These are phyloP conservation scores for Amaranthus hypochondriacus DNA, from an alignment of 148 eudicot species.

Conservation along the genomic window DNA sequence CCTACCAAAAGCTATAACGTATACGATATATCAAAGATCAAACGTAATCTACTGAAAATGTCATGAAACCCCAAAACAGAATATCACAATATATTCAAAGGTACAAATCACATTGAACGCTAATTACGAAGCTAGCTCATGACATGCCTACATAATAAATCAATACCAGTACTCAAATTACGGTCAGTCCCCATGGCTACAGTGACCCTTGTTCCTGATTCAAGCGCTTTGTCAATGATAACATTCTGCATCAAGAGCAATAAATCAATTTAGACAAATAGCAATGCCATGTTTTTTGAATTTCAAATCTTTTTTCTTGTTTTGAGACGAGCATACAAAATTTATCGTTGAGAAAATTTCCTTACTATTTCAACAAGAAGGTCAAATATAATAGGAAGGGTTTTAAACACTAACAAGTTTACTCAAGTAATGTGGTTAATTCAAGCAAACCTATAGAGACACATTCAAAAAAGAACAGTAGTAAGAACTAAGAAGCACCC, in stretches of 20 bases:
- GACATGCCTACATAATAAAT: background rate
- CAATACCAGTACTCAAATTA: slow-evolving; percentile 59
- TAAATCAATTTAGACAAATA: slow-evolving; percentile 9
- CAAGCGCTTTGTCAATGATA: slow-evolving; percentile 65
- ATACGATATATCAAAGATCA: background rate
- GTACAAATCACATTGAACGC: background rate
- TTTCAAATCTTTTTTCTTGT: background rate
- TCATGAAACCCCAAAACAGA: background rate
- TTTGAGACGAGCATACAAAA: background rate
- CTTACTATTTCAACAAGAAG: background rate
- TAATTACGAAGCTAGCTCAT: background rate
- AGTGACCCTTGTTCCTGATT: slow-evolving; percentile 80
- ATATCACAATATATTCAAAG: background rate
- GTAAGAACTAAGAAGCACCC: too few species aligned
- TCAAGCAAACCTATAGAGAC: too few species aligned
- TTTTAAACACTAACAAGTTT: background rate
- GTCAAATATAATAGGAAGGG: background rate
- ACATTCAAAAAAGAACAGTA: too few species aligned
- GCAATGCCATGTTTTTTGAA: background rate
- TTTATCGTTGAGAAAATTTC: slow-evolving; percentile 1
- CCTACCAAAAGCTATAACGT: background rate
- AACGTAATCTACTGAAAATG: background rate
- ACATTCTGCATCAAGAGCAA: slow-evolving; percentile 62
- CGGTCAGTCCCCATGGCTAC: slow-evolving; percentile 83
- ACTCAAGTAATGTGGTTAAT: too few species aligned